Evolutionary conservation across 1,284 basidiomycete genomes (phyloP), one percentile per base, ranked within the genome.

Genomic region (Boletellus deceptivus): DNA sequence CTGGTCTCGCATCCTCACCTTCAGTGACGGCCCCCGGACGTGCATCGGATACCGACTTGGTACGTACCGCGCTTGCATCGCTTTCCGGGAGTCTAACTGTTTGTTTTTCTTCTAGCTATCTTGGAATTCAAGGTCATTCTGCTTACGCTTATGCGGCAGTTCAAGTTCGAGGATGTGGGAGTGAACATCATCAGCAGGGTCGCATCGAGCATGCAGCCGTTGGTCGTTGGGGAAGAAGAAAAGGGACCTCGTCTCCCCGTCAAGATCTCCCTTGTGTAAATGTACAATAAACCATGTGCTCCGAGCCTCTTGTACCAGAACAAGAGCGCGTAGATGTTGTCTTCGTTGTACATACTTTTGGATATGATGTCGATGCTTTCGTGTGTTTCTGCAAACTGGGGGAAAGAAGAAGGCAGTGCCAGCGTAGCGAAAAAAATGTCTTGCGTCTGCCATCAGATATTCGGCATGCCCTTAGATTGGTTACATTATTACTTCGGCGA

Each of bases 91-190:
- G 16, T 16, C 33, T 34, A 16, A 34, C 16, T 16, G n/a, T n/a
- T n/a, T n/a, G n/a, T 16, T 34, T 18, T 38, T 25, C 2, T 17
- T 37, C 22, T 16, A 54, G 53, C 45, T 17, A 43, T 54, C n/a
- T 31, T 54, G 25, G 53, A 55, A n/a, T 55, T 55, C 41, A 55
- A 50, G 33, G 40, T 55, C 10, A 55, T 55, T 20, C 41, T 43
- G 16, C 39, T 49, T 2, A 53, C 53, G 25, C 47, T 54, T 6
- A 13, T 40, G 13, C 40, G 36, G 33, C 40, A 17, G 11, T 54
- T 54, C 37, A 29, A 36, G 17, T 54, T 50, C 16, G 53, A 43
- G 20, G 52, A 55, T 3, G 13, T 20, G 3, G 33, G 40, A 1
- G 53, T 27, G 6, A 4, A 10, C 11, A 54, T 53, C 10, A 11